Conservation (phyloP, 2,329 filamentous ascomycete genomes). For the Neospermospora avenae region DNA sequence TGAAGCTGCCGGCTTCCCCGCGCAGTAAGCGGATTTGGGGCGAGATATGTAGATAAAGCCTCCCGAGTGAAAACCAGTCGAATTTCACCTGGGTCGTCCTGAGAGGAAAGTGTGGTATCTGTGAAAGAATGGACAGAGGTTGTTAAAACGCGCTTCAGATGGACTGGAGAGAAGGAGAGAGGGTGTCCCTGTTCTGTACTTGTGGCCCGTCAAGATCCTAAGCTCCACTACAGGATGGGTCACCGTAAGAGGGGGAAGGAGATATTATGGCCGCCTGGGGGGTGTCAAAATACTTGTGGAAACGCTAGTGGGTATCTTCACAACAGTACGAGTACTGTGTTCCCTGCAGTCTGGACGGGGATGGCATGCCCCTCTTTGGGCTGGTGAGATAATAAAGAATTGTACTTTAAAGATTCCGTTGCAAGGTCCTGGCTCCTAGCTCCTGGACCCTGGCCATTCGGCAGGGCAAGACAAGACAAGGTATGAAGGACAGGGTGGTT, state of each 20-base stretch:
- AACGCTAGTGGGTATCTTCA: conserved; percentile 22
- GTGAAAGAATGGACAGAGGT: conserved; percentile 11
- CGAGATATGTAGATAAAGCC: conserved; percentile 18
- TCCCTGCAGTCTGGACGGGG: conserved; percentile 19
- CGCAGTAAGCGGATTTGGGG: conserved; percentile 26
- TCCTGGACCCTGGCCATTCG: neutral
- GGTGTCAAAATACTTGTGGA: conserved; percentile 28
- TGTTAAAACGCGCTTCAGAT: conserved; percentile 19
- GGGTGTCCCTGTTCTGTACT: conserved; percentile 17
- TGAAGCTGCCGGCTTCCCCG: conserved; percentile 20
- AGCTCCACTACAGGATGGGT: conserved; percentile 16
- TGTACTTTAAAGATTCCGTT: neutral
- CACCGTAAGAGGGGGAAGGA: conserved; percentile 18
- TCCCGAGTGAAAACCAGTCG: conserved; percentile 11
- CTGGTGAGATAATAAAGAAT: conserved; percentile 6
- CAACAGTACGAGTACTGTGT: conserved; percentile 24
- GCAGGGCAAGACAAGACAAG: neutral
- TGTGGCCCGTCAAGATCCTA: conserved; percentile 12
- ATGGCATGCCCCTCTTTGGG: conserved; percentile 15
- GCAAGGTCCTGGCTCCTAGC: conserved; percentile 4
- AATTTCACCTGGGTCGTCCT: conserved; percentile 4
- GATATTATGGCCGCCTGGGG: conserved; percentile 15
- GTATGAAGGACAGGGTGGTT: neutral
- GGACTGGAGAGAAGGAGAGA: neutral
- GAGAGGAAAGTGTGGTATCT: conserved; percentile 9